phyloP scores from a whole-genome alignment of 805 yeast species.

The Metschnikowia sp. region DNA sequence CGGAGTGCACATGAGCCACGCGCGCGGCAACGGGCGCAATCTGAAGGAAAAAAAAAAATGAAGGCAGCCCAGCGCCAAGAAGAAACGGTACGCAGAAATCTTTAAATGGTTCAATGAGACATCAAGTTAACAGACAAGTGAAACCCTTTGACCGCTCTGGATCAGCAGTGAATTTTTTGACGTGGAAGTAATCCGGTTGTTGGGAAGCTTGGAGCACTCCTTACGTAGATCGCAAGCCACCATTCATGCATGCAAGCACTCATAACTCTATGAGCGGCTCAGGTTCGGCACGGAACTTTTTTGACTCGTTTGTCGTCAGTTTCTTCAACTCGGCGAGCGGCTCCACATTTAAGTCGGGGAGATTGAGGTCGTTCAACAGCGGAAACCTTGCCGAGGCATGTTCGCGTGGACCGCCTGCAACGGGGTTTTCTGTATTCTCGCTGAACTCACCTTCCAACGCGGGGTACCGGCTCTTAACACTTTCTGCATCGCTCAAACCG shows the following conservation, averaged over 20 bases:
- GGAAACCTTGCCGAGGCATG: conserved; percentile 17
- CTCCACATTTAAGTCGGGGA: conserved; percentile 3
- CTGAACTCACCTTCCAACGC: conserved; percentile 8
- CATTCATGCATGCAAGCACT: background rate
- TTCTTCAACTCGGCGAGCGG: conserved; percentile 2
- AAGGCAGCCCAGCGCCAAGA: no score
- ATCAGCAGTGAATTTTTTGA: no score
- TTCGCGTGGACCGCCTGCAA: conserved; percentile 1
- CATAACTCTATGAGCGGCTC: conserved; percentile 41
- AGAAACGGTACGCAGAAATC: no score
- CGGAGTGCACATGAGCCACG: no score
- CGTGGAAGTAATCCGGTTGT: no score
- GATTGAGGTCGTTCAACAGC: conserved; percentile 16
- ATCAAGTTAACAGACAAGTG: no score
- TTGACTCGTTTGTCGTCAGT: conserved; percentile 5
- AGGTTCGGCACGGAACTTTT: conserved; percentile 27
- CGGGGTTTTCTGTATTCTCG: background rate
- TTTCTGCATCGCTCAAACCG: conserved; percentile 15
- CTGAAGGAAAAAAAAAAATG: no score
- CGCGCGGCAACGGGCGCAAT: no score
- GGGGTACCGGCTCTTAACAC: conserved; percentile 20
- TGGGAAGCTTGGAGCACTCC: no score
- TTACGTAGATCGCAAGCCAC: no score
- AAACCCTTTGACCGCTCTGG: no score
- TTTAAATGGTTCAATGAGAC: no score